Conservation (phyloP, 305 asterid genomes). For the Fraxinus baroniana region DNA sequence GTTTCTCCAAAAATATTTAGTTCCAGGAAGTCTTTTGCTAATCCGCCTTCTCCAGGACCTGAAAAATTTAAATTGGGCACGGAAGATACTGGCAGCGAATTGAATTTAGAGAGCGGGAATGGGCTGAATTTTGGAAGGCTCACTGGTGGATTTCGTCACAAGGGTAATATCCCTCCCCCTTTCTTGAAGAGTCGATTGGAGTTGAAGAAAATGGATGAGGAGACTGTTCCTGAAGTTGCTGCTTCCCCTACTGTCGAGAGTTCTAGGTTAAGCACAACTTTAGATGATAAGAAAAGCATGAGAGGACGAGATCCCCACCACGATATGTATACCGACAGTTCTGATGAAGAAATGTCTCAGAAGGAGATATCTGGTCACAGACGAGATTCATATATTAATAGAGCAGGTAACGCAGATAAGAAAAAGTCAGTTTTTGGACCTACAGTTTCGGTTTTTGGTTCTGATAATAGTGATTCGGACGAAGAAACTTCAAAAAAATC, state of each 20-base stretch:
- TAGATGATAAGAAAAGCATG: conserved; percentile 30
- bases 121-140: conserved; percentile 56
- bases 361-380: conserved; percentile 30
- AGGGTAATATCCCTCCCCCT: conserved; percentile 46
- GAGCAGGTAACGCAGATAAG: conserved; percentile 23
- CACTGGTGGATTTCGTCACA: conserved; percentile 80
- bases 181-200: conserved; percentile 37
- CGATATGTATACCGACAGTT: conserved; percentile 47
- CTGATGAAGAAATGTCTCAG: conserved; percentile 39
- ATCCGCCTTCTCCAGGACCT: conserved; percentile 27
- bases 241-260: conserved; percentile 27
- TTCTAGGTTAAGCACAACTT: conserved; percentile 17
- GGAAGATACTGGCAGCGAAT: conserved; percentile 10
- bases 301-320: conserved; percentile 23
- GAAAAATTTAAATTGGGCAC: conserved; percentile 25
- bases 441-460: conserved; percentile 35
- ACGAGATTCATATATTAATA: conserved; percentile 19
- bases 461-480: conserved; percentile 54
- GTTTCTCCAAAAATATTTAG: conserved; percentile 26
- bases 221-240: conserved; percentile 8
- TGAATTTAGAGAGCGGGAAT: conserved; percentile 31
- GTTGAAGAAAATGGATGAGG: conserved; percentile 24
- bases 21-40: conserved; percentile 18
- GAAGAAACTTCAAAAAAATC: conserved; percentile 43
- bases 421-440: conserved; percentile 38